phyloP scores from a whole-genome alignment of 129 eudicot species.

The Centrapalus pauciflorus region DNA sequence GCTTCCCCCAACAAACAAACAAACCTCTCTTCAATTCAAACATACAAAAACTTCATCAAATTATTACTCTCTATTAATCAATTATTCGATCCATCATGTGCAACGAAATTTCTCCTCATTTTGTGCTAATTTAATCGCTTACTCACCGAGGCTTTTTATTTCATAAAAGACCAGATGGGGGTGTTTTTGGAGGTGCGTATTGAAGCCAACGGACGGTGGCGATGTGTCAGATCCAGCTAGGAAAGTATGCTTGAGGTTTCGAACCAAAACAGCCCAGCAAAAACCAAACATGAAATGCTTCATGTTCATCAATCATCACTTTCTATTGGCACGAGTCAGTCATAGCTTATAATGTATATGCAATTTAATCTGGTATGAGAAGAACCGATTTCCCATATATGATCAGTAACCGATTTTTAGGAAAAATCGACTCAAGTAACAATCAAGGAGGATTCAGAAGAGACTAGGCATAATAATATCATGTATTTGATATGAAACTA shows the following conservation, averaged over 20 bases:
- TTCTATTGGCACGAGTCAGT: background rate
- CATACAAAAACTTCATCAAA: conserved; percentile 3
- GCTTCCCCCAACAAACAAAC: background rate
- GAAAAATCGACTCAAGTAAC: conserved; percentile 1
- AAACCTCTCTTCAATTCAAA: background rate
- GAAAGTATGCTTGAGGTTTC: too few relatives aligned
- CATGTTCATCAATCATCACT: background rate
- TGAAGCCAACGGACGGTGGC: conserved; percentile 3
- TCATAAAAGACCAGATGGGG: background rate
- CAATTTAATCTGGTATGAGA: background rate
- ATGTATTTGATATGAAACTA: background rate
- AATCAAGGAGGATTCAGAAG: background rate
- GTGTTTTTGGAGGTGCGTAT: background rate
- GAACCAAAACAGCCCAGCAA: background rate
- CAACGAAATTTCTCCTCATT: background rate
- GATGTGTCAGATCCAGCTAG: too few relatives aligned
- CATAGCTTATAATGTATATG: background rate
- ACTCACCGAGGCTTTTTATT: conserved; percentile 6
- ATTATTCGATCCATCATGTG: conserved; percentile 17
- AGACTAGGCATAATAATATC: background rate
- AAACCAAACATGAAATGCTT: background rate
- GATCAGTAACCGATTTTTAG: background rate
- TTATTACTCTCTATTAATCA: conserved; percentile 1
- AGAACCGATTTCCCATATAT: background rate
- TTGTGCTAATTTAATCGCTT: conserved; percentile 11